phyloP scores from a whole-genome alignment of 257 asterid genomes.

The Ajuga chamaepitys region DNA sequence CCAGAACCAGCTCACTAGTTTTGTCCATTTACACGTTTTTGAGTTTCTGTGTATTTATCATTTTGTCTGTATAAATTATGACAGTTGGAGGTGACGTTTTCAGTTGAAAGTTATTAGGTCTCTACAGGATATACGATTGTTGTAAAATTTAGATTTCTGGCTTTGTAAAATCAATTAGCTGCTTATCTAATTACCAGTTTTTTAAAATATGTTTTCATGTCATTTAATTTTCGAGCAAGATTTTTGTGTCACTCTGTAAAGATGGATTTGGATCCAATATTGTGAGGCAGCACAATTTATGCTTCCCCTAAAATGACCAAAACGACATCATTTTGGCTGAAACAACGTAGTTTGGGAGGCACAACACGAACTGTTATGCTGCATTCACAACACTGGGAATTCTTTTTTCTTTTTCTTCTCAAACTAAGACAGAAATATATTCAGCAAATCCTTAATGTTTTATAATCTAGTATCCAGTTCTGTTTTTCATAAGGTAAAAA shows the following conservation, averaged over 20 bases:
- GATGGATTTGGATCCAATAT: too few species aligned
- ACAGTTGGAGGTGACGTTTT: not conserved
- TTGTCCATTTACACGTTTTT: not conserved
- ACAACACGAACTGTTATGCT: too few species aligned
- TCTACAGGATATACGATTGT: not conserved
- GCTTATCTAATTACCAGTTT: not conserved
- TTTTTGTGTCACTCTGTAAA: not conserved
- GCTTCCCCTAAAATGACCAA: too few species aligned
- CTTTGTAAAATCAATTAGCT: slow-evolving; percentile 2
- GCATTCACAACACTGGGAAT: too few species aligned
- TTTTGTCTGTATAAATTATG: slow-evolving; percentile 14
- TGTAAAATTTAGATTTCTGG: slow-evolving; percentile 4
- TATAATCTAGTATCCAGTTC: not conserved
- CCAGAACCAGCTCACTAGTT: slow-evolving; percentile 35
- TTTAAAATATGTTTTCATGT: not conserved
- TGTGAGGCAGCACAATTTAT: not conserved
- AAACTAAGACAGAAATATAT: not conserved
- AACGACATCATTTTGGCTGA: too few species aligned
- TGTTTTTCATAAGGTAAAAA: not conserved
- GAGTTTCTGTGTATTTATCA: slow-evolving; percentile 1
- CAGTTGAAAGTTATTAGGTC: not conserved
- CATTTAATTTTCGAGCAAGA: not conserved
- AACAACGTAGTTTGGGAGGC: too few species aligned
- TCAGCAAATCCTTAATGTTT: not conserved
- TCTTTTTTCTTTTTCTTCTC: not conserved